phyloP scores from a whole-genome alignment of 2,329 filamentous ascomycete genomes.

The Didymella arachidicola region DNA sequence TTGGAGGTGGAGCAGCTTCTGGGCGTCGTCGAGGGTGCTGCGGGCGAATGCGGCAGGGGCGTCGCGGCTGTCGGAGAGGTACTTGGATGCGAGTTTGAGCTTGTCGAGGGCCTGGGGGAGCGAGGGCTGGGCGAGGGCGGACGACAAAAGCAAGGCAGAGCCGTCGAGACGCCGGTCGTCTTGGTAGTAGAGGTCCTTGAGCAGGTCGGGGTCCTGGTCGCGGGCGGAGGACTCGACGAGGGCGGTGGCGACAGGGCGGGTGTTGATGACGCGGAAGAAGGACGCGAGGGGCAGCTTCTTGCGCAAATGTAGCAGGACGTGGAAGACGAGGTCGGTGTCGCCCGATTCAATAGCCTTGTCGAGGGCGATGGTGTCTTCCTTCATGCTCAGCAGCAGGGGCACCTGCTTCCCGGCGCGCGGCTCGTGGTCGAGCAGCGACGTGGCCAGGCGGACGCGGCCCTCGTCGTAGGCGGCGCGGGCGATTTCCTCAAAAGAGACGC shows the following conservation, averaged over 20 bases:
- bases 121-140: slow-evolving; percentile 78
- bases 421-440: slow-evolving; percentile 89
- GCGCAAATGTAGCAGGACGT: slow-evolving; percentile 85
- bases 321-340: slow-evolving; percentile 91
- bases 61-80: slow-evolving; percentile 86
- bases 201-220: slow-evolving; percentile 78
- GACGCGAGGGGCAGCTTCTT: slow-evolving; percentile 87
- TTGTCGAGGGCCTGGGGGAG: slow-evolving; percentile 79
- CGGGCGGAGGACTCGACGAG: slow-evolving; percentile 85
- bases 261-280: slow-evolving; percentile 93
- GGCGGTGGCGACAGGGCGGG: slow-evolving; percentile 82
- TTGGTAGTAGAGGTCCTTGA: slow-evolving; percentile 98
- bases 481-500: slow-evolving; percentile 95
- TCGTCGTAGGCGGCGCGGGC: slow-evolving; percentile 94
- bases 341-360: slow-evolving; percentile 97
- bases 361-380: slow-evolving; percentile 91
- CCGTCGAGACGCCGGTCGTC: slow-evolving; percentile 91
- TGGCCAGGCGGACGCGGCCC: slow-evolving; percentile 86
- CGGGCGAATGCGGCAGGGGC: slow-evolving; percentile 73
- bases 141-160: slow-evolving; percentile 83
- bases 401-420: slow-evolving; percentile 96
- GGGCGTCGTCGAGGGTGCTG: slow-evolving; percentile 78
- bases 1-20: slow-evolving; percentile 82
- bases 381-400: slow-evolving; percentile 89
- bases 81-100: slow-evolving; percentile 81